Conservation (phyloP, 176 grass and related monocot species). For the Eleusine indica region DNA sequence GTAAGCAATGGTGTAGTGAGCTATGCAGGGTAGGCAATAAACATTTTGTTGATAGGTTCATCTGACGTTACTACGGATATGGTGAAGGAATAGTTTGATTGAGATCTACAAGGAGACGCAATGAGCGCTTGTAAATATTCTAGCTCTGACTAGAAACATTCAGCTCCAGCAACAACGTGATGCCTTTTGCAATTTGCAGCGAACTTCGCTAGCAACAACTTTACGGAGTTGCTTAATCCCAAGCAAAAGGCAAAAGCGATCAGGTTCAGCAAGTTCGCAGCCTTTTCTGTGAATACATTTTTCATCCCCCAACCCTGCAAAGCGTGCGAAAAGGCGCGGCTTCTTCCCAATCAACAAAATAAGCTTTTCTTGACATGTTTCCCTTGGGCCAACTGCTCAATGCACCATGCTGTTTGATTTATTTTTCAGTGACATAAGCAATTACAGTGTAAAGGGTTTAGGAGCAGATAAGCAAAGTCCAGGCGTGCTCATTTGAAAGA, state of each 20-base stretch:
- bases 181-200: background rate
- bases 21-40: background rate
- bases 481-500: too few species aligned
- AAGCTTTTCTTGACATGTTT: background rate
- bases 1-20: background rate
- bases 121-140: background rate
- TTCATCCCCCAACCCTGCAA: background rate
- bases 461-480: background rate
- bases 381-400: background rate
- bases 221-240: background rate
- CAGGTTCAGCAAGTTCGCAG: background rate
- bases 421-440: background rate
- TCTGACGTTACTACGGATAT: background rate
- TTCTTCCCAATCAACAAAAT: background rate
- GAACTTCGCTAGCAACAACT: background rate
- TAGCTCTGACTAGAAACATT: background rate
- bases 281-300: background rate
- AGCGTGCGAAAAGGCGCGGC: background rate
- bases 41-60: background rate
- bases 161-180: background rate
- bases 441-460: background rate
- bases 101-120: background rate
- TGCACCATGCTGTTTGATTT: background rate
- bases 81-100: background rate
- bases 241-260: background rate